Conservation (phyloP, 2,329 filamentous ascomycete genomes). For the Trichoderma hamatum region DNA sequence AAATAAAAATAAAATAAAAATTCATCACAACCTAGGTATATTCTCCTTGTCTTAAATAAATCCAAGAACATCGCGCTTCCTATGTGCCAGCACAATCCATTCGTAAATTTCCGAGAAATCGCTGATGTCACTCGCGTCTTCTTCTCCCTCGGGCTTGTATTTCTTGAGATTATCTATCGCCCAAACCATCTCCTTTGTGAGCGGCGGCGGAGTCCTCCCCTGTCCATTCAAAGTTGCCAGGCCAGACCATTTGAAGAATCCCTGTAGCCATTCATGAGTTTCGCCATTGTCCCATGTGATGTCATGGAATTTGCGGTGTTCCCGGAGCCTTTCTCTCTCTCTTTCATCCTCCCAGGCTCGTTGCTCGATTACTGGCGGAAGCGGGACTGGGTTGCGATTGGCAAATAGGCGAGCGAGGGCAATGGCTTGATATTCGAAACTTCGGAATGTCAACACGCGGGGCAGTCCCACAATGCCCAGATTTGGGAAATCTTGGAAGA, state of each 20-base stretch:
- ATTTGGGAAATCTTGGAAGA: constrained; percentile 51
- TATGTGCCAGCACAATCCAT: constrained; percentile 12
- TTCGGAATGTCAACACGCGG: constrained; percentile 54
- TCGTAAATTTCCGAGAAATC: not conserved
- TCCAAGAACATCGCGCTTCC: constrained; percentile 21
- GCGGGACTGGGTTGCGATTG: constrained; percentile 41
- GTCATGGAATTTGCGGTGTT: constrained; percentile 54
- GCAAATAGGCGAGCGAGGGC: constrained; percentile 55
- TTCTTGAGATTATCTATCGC: constrained; percentile 53
- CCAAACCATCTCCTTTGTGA: constrained; percentile 50
- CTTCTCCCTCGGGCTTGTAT: constrained; percentile 36
- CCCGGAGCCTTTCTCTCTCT: constrained; percentile 34
- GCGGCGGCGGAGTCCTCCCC: constrained; percentile 50
- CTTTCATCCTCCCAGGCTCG: constrained; percentile 51
- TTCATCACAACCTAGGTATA: not conserved
- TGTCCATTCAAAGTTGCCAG: constrained; percentile 51
- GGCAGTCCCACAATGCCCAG: constrained; percentile 57
- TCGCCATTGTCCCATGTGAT: constrained; percentile 56
- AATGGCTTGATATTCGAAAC: constrained; percentile 60
- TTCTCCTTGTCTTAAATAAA: constrained; percentile 5
- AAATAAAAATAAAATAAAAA: not conserved
- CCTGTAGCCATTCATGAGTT: constrained; percentile 51
- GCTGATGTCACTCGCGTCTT: not conserved
- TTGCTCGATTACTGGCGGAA: constrained; percentile 47
- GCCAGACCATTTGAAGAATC: constrained; percentile 53